Evolutionary conservation across 495 filamentous ascomycete genomes (phyloP), one percentile per base, ranked within the genome.

Genomic region (Penicillium canariense): DNA sequence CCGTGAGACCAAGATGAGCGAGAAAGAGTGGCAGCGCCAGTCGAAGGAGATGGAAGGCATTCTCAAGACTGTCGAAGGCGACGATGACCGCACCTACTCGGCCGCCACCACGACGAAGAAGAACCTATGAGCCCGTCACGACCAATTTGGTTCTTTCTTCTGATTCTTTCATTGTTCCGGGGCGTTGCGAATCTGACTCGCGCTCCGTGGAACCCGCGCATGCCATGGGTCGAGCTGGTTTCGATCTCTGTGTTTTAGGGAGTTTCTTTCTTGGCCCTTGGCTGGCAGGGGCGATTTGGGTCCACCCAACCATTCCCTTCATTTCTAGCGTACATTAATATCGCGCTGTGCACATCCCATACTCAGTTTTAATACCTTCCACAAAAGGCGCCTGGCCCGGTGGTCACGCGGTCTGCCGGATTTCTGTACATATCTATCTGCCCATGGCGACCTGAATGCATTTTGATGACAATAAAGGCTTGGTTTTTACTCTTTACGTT

Each of bases 1-100:
- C 53, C 86, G 87, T 59, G 90, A 96, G 71, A 84, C 82, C 53
- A 96, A 96, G 81, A 91, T 94, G 88, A 88, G 81, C 52, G 75
- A 89, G 61, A 76, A 79, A 49, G 86, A 90, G 68, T 96, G 90
- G 91, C 76, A 87, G 67, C 77, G 83, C 67, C 91, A 96, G 74
- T 78, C 79, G 34, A 80, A 82, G 65, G 90, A 93, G 74, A 95
- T 95, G 87, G 93, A 97, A 75, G 78, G 79, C 56, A 84, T 93
- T 36, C 81, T 92, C 54, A 81, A 87, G 69, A 83, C 86, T 56
- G 89, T 96, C 2, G 93, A 97, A 72, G 93, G 93, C 30, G 82
- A 85, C 23, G 93, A 97, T 70, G 90, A 95, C 60, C 79, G 91
- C 60, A 77, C 68, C 18, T 96, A 96, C 66, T 71, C 23, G 26